Conservation (phyloP, 805 yeast species). For the Zygosaccharomyces siamensis region DNA sequence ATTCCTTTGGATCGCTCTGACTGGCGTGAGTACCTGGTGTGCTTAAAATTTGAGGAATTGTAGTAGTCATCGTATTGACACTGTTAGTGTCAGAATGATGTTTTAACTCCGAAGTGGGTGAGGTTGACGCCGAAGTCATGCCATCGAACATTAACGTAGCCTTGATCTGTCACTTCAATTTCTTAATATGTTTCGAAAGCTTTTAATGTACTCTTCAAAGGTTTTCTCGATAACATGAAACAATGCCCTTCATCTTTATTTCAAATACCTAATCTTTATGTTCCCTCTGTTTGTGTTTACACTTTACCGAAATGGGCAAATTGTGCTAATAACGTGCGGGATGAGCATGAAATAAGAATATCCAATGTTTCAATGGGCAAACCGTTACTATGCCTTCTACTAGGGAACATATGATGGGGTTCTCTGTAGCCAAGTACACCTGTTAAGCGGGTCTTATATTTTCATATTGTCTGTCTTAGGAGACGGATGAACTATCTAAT, state of each 20-base stretch:
- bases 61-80: slow-evolving; percentile 3
- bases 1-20: slow-evolving; percentile 16
- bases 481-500: not conserved
- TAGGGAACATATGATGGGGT: not conserved
- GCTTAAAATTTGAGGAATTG: slow-evolving; percentile 1
- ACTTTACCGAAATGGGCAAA: slow-evolving; percentile 12
- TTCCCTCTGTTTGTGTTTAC: slow-evolving; percentile 15
- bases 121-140: slow-evolving; percentile 71
- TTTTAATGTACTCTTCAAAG: not conserved
- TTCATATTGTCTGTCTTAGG: not conserved
- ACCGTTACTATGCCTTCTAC: not conserved
- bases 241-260: not conserved
- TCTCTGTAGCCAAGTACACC: not conserved
- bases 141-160: slow-evolving; percentile 42
- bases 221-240: not conserved
- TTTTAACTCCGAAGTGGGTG: slow-evolving; percentile 5
- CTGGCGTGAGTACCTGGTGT: slow-evolving; percentile 3
- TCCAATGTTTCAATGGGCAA: not conserved
- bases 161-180: not conserved
- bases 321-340: slow-evolving; percentile 8
- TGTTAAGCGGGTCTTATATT: not conserved
- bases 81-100: slow-evolving; percentile 5
- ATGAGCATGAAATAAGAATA: not conserved
- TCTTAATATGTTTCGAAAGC: not conserved
- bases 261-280: slow-evolving; percentile 6